Conservation (phyloP, 257 asterid genomes). For the Solanum dulcamara region DNA sequence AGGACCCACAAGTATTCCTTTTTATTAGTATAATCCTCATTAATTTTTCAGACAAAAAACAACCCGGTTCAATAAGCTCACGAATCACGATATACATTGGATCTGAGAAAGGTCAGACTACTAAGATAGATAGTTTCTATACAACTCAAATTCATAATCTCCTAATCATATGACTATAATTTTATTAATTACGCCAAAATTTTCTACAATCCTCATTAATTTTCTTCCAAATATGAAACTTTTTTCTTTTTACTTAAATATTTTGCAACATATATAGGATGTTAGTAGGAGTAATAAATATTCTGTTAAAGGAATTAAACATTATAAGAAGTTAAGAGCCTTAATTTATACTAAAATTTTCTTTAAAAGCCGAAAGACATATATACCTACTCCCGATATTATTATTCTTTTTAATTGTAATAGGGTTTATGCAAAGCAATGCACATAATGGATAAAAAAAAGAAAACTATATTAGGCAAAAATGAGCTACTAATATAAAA, state of each 20-base stretch:
- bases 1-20: neutral
- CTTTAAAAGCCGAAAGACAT: neutral
- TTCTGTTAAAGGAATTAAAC: neutral
- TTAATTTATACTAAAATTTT: neutral
- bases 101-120: too few relatives aligned
- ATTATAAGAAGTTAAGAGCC: neutral
- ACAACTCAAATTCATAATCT: fast-evolving
- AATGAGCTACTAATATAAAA: neutral
- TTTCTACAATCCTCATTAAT: fast-evolving
- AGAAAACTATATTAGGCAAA: too few relatives aligned
- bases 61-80: too few relatives aligned
- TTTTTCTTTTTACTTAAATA: neutral
- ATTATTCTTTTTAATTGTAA: neutral
- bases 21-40: neutral
- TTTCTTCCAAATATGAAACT: neutral
- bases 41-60: too few relatives aligned
- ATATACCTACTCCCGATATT: neutral
- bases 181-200: fast-evolving
- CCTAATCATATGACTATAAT: fast-evolving
- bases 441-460: neutral
- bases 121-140: too few relatives aligned
- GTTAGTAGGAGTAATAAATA: neutral
- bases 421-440: neutral
- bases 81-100: too few relatives aligned
- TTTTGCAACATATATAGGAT: neutral